Evolutionary conservation across 2,329 filamentous ascomycete species (phyloP).

Genomic region (Beauveria varroae): DNA sequence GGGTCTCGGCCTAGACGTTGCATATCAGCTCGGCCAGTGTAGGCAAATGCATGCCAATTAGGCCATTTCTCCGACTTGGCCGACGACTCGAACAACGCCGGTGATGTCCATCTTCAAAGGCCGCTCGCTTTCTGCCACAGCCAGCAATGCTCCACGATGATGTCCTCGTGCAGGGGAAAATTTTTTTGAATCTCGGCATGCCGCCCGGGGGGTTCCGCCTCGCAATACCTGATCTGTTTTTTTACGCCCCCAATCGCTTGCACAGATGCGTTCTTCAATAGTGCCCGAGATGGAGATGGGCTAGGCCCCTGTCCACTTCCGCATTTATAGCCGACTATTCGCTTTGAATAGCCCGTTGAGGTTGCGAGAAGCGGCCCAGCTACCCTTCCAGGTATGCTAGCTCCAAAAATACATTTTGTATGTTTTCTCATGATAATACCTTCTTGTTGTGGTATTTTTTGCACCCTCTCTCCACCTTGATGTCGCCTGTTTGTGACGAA

Average conservation of each 20-base stretch:
- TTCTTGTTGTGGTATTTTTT: not conserved
- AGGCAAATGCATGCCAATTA: not conserved
- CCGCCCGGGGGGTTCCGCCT: not conserved
- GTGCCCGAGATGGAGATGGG: not conserved
- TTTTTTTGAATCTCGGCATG: not conserved
- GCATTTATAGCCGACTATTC: not conserved
- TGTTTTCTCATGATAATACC: not conserved
- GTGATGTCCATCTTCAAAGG: not conserved
- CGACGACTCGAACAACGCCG: not conserved
- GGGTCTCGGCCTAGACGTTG: not conserved
- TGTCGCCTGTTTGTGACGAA: not conserved
- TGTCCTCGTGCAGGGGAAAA: not conserved
- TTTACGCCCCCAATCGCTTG: slow-evolving; percentile 1
- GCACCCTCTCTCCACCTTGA: not conserved
- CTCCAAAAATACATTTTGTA: not conserved
- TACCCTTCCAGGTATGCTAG: not conserved
- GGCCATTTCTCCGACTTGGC: slow-evolving; percentile 2
- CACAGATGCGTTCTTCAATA: not conserved
- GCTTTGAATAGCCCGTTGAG: not conserved
- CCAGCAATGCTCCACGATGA: not conserved
- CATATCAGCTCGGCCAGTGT: not conserved
- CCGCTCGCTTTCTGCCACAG: not conserved
- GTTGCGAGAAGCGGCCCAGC: not conserved
- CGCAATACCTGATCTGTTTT: not conserved
- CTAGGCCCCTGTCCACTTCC: not conserved